A percentile compares a stretch with the other conserved stretches of the same genome.
These are phyloP conservation scores for Cryphonectria naterciae DNA, from an alignment of 2,329 filamentous ascomycete genomes.

Conservation along the genomic window DNA sequence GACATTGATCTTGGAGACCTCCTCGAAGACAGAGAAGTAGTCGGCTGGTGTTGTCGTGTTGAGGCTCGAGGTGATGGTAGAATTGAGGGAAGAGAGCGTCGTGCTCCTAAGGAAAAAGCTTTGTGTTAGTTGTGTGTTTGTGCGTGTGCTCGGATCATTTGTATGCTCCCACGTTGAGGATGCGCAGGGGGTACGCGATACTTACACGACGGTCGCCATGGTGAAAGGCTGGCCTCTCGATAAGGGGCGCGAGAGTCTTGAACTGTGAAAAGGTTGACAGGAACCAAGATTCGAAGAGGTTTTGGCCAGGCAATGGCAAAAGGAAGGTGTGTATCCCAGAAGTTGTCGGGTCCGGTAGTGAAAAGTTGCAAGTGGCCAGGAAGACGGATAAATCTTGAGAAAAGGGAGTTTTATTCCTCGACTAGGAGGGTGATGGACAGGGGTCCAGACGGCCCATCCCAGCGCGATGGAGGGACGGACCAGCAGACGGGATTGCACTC, in stretches of 20 bases:
- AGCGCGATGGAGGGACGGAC: neutral
- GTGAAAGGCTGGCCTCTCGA: slow-evolving; percentile 14
- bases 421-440: neutral
- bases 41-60: slow-evolving; percentile 49
- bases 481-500: neutral
- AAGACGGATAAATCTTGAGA: neutral
- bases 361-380: neutral
- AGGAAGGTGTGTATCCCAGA: neutral
- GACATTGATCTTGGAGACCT: slow-evolving; percentile 75
- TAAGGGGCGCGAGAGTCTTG: slow-evolving; percentile 9
- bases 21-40: slow-evolving; percentile 63
- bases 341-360: neutral
- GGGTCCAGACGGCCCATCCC: slow-evolving; percentile 1
- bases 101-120: slow-evolving; percentile 27
- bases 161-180: neutral
- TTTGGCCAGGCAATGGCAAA: neutral
- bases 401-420: neutral
- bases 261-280: neutral
- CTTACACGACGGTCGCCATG: slow-evolving; percentile 29
- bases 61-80: slow-evolving; percentile 51
- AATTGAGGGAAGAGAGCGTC: slow-evolving; percentile 47
- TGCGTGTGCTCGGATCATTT: neutral
- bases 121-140: neutral
- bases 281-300: neutral
- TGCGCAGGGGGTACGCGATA: neutral